Evolutionary conservation across 2,329 filamentous ascomycete species (phyloP).

Genomic region (Nannizzia gypsea): DNA sequence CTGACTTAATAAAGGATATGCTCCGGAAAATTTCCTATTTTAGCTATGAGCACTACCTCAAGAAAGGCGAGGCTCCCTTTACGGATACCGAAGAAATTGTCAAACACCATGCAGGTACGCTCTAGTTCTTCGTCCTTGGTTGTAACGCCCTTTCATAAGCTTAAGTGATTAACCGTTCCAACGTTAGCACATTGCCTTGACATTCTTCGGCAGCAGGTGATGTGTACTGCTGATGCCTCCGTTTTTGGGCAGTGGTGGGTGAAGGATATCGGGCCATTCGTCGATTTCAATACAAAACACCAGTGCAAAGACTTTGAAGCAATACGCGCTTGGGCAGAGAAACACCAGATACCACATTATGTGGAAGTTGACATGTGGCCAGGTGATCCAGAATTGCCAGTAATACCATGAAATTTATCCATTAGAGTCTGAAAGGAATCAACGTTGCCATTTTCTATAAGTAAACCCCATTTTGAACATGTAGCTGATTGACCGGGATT

Average conservation of each 20-base stretch:
- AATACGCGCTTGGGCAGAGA: slow-evolving; percentile 10
- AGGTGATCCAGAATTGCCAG: slow-evolving; percentile 7
- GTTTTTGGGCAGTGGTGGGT: slow-evolving; percentile 10
- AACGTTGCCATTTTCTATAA: too few relatives aligned
- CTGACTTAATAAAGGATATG: slow-evolving; percentile 20
- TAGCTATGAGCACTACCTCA: slow-evolving; percentile 13
- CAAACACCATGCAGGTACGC: slow-evolving; percentile 36
- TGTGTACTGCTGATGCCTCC: slow-evolving; percentile 13
- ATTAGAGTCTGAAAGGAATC: too few relatives aligned
- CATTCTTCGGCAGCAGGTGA: slow-evolving; percentile 13
- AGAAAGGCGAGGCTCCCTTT: slow-evolving; percentile 42
- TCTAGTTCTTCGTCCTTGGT: too few relatives aligned
- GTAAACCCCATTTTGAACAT: too few relatives aligned
- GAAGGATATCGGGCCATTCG: slow-evolving; percentile 32
- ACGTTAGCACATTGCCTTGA: slow-evolving; percentile 16
- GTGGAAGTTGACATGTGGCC: slow-evolving; percentile 1
- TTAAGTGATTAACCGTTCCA: too few relatives aligned
- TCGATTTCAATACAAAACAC: slow-evolving; percentile 15
- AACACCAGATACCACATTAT: slow-evolving; percentile 20
- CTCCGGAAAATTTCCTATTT: slow-evolving; percentile 20
- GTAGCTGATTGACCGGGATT: too few relatives aligned
- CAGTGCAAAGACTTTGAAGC: slow-evolving; percentile 12
- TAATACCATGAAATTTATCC: slow-evolving; percentile 9
- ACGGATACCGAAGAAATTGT: slow-evolving; percentile 45
- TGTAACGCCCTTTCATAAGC: too few relatives aligned